Percentiles rank a stretch among this genome's conserved stretches.
These are phyloP conservation scores for Porogramme epimiltina DNA, from an alignment of 1,284 basidiomycete genomes.

Conservation along the genomic window DNA sequence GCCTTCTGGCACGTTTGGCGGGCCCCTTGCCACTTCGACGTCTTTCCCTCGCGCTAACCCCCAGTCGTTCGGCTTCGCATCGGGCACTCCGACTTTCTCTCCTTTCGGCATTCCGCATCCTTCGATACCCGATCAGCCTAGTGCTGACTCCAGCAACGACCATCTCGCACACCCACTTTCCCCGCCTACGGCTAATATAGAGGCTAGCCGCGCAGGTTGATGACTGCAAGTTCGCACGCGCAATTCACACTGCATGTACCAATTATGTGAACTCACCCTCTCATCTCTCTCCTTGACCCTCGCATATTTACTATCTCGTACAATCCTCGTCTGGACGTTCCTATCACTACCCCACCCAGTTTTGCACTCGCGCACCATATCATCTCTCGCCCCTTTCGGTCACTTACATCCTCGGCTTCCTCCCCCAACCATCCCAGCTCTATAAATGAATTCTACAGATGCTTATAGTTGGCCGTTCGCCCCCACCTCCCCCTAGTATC, in stretches of 20 bases:
- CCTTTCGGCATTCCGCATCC: constrained; percentile 64
- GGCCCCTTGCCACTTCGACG: constrained; percentile 32
- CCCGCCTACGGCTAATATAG: constrained; percentile 55
- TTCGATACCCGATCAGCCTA: constrained; percentile 68
- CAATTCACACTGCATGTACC: constrained; percentile 26
- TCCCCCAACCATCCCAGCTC: constrained; percentile 14
- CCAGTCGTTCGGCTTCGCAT: constrained; percentile 36
- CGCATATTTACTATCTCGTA: constrained; percentile 28
- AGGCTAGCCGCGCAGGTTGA: constrained; percentile 51
- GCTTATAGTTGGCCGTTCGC: constrained; percentile 23
- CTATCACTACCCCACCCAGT: constrained; percentile 10
- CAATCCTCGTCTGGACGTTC: constrained; percentile 24
- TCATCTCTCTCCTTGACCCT: constrained; percentile 15
- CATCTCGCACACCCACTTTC: constrained; percentile 49
- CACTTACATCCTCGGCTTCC: constrained; percentile 20
- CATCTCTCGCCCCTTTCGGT: constrained; percentile 26
- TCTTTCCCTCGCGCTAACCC: constrained; percentile 37
- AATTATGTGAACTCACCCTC: constrained; percentile 27
- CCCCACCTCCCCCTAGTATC: constrained; percentile 19
- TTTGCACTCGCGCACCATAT: constrained; percentile 23
- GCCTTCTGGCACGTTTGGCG: constrained; percentile 40
- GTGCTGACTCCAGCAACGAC: constrained; percentile 35
- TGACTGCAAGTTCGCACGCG: constrained; percentile 23
- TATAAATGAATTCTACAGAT: constrained; percentile 28
- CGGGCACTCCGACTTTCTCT: constrained; percentile 50